Conservation (phyloP, 2,329 filamentous ascomycete species). For the Neopestalotiopsis sp. region DNA sequence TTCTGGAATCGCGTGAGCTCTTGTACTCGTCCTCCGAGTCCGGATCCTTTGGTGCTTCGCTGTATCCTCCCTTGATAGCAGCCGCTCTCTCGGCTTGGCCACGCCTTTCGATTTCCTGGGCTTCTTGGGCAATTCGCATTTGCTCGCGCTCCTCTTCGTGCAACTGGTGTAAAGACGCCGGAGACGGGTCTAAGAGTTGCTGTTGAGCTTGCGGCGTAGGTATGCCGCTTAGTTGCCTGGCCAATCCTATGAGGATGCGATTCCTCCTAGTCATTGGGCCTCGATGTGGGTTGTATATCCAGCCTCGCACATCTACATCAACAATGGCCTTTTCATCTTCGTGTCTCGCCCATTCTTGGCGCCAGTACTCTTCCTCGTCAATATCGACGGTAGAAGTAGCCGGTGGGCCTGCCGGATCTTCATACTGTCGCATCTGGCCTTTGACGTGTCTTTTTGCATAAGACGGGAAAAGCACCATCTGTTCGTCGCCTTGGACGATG, state of each 20-base stretch:
- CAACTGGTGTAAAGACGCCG: constrained; percentile 41
- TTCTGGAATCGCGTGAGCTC: constrained; percentile 16
- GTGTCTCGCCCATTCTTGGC: constrained; percentile 76
- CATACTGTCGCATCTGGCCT: constrained; percentile 36
- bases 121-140: constrained; percentile 75
- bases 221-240: constrained; percentile 86
- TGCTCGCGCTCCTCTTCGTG: constrained; percentile 59
- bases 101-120: constrained; percentile 74
- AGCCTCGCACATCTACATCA: constrained; percentile 93
- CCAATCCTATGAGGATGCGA: constrained; percentile 83
- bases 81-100: constrained; percentile 75
- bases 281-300: constrained; percentile 87
- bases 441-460: constrained; percentile 80
- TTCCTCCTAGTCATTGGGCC: constrained; percentile 89
- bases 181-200: constrained; percentile 33
- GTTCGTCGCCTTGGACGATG: constrained; percentile 78
- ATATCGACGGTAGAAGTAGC: constrained; percentile 48
- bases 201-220: constrained; percentile 65
- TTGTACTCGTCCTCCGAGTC: constrained; percentile 45
- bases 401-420: constrained; percentile 42
- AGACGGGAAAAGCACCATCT: constrained; percentile 94
- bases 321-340: constrained; percentile 86
- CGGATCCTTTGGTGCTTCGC: constrained; percentile 62
- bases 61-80: constrained; percentile 76
- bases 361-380: constrained; percentile 76